Conservation (phyloP, 2,329 filamentous ascomycete species). For the Sclerotinia glacialis region DNA sequence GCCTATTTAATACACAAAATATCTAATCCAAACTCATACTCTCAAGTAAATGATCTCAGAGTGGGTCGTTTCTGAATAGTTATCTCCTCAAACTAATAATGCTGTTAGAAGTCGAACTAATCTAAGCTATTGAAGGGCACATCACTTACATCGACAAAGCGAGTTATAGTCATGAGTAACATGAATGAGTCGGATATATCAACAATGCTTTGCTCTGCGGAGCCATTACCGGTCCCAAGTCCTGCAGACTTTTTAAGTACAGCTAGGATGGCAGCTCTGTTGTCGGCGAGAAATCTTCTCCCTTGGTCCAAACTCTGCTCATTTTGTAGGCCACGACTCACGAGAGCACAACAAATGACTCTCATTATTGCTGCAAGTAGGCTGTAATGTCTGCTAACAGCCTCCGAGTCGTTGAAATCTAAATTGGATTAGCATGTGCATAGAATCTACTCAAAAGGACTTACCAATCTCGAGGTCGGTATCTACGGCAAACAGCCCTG, state of each 20-base stretch:
- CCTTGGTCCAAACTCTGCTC: constrained; percentile 69
- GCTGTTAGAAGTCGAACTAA: constrained; percentile 11
- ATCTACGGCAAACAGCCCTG: constrained; percentile 83
- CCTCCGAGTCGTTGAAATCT: constrained; percentile 37
- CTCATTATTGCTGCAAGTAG: constrained; percentile 77
- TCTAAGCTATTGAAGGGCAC: background rate
- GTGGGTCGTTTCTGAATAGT: constrained; percentile 30
- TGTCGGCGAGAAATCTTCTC: constrained; percentile 75
- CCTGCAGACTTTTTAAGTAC: constrained; percentile 87
- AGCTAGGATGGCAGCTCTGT: constrained; percentile 79
- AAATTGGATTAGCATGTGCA: constrained; percentile 22
- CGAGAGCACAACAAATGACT: constrained; percentile 76
- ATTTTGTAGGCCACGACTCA: constrained; percentile 80
- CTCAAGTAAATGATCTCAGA: constrained; percentile 33
- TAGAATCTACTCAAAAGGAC: constrained; percentile 27
- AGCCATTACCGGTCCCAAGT: constrained; percentile 55
- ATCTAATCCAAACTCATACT: constrained; percentile 7
- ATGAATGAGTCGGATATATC: constrained; percentile 84
- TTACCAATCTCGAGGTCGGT: constrained; percentile 80
- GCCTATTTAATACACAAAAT: constrained; percentile 13
- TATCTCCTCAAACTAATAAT: constrained; percentile 44
- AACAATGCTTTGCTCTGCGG: constrained; percentile 59
- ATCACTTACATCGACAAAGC: constrained; percentile 75
- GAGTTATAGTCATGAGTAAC: constrained; percentile 76
- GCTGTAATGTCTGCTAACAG: constrained; percentile 54